These are phyloP conservation scores for Amanita molliuscula DNA, from an alignment of 768 basidiomycete genomes.

Conservation along the genomic window DNA sequence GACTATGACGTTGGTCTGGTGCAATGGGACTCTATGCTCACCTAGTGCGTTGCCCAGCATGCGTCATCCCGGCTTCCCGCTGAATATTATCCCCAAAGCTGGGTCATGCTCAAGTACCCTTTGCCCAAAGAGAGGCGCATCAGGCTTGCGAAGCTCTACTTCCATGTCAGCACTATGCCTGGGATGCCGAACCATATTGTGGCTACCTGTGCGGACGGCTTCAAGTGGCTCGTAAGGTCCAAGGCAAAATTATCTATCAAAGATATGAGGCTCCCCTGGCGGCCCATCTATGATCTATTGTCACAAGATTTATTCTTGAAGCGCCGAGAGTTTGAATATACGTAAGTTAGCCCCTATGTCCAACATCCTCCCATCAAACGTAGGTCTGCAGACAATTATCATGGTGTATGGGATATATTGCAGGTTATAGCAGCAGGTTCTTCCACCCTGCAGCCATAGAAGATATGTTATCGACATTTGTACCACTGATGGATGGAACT, in stretches of 20 bases:
- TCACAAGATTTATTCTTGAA: conserved; percentile 69
- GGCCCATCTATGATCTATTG: conserved; percentile 63
- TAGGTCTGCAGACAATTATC: conserved; percentile 45
- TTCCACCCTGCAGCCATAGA: conserved; percentile 82
- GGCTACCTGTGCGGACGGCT: conserved; percentile 53
- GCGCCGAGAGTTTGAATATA: conserved; percentile 70
- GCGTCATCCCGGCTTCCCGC: conserved; percentile 5
- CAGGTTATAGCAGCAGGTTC: conserved; percentile 63
- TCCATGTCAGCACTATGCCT: conserved; percentile 62
- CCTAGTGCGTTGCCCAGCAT: conserved; percentile 40
- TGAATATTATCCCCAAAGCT: conserved; percentile 30
- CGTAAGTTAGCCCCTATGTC: conserved; percentile 28
- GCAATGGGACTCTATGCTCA: conserved; percentile 73
- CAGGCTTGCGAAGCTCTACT: conserved; percentile 68
- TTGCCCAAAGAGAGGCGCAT: conserved; percentile 75
- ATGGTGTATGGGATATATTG: conserved; percentile 68
- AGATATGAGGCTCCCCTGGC: conserved; percentile 77
- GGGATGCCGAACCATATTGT: conserved; percentile 66
- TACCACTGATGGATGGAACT: conserved; percentile 70
- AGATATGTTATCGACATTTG: conserved; percentile 81
- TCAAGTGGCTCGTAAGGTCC: conserved; percentile 49
- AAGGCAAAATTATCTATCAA: conserved; percentile 68
- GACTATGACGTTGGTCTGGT: conserved; percentile 76
- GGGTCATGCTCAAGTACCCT: conserved; percentile 78
- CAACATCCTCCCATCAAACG: conserved; percentile 2